A percentile compares a stretch with the other conserved stretches of the same genome.
Evolutionary conservation across 768 basidiomycete genomes (phyloP).

Genomic region (Termitomyces sp.): DNA sequence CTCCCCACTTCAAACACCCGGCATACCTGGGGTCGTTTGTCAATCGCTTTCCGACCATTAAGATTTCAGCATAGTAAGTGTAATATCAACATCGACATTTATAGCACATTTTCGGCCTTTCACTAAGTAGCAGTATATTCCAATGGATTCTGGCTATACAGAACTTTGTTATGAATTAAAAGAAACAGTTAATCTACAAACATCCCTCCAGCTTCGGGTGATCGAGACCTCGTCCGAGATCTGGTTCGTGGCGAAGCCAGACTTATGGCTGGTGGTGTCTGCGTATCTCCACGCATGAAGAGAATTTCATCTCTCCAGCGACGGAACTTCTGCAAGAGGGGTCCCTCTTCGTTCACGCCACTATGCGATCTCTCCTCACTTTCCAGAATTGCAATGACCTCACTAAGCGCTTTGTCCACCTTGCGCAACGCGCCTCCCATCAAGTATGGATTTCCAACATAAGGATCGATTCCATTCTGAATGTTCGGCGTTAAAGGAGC

Average conservation of each 20-base stretch:
- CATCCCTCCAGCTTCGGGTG: constrained; percentile 25
- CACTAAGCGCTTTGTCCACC: constrained; percentile 37
- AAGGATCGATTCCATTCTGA: constrained; percentile 18
- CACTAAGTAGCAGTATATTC: not conserved
- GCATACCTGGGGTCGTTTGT: not conserved
- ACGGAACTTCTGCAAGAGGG: constrained; percentile 33
- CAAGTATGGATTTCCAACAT: constrained; percentile 43
- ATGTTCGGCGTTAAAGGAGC: constrained; percentile 17
- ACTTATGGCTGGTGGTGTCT: constrained; percentile 6
- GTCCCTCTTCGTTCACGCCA: constrained; percentile 26
- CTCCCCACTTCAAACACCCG: not conserved
- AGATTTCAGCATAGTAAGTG: not conserved
- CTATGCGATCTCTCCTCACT: constrained; percentile 34
- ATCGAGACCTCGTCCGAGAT: constrained; percentile 12
- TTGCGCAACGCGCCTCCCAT: constrained; percentile 37
- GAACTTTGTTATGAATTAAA: not conserved
- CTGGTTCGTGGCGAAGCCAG: constrained; percentile 4
- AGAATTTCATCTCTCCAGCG: constrained; percentile 38
- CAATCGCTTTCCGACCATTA: not conserved
- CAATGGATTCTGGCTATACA: not conserved
- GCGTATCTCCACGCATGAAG: constrained; percentile 22
- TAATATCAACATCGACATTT: not conserved
- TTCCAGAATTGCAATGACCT: constrained; percentile 39
- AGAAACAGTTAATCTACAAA: constrained; percentile 23
- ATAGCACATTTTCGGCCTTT: not conserved